Evolutionary conservation across 2,329 filamentous ascomycete genomes (phyloP).

Genomic region (Polychaeton citri): DNA sequence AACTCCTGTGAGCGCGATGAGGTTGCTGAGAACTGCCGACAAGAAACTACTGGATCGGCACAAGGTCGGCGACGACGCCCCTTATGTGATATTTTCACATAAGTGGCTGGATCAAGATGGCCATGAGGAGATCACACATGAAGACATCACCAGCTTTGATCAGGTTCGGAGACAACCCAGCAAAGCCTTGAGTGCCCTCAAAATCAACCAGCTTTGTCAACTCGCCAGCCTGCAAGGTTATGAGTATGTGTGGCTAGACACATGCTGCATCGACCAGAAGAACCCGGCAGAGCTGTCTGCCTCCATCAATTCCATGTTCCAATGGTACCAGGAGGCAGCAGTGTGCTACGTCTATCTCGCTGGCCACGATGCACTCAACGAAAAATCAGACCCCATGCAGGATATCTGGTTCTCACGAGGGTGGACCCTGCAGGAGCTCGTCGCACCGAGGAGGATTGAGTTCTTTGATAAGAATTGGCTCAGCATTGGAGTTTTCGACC

Average conservation of each 20-base stretch:
- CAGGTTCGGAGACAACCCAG: too few species aligned
- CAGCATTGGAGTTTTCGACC: slow-evolving; percentile 1
- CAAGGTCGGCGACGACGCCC: too few species aligned
- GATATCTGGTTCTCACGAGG: slow-evolving; percentile 5
- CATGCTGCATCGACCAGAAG: slow-evolving; percentile 12
- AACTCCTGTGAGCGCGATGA: too few species aligned
- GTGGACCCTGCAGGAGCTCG: slow-evolving; percentile 4
- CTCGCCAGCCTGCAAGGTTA: too few species aligned
- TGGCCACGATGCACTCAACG: neutral
- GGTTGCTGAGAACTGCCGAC: too few species aligned
- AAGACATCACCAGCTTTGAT: slow-evolving; percentile 2
- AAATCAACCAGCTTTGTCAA: too few species aligned
- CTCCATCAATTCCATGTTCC: slow-evolving; percentile 11
- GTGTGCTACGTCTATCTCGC: slow-evolving; percentile 8
- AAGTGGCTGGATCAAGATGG: slow-evolving; percentile 6
- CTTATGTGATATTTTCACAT: slow-evolving; percentile 8
- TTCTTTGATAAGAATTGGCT: slow-evolving; percentile 2
- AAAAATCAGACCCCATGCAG: neutral
- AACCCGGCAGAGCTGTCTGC: slow-evolving; percentile 7
- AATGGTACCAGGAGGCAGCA: slow-evolving; percentile 8
- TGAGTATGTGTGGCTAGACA: slow-evolving; percentile 11
- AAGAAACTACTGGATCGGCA: too few species aligned
- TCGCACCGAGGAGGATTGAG: neutral
- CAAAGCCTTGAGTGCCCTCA: too few species aligned
- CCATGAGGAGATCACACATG: slow-evolving; percentile 5